Conservation (phyloP, 1,139 yeast species). For the Sugiyamaella novakii region DNA sequence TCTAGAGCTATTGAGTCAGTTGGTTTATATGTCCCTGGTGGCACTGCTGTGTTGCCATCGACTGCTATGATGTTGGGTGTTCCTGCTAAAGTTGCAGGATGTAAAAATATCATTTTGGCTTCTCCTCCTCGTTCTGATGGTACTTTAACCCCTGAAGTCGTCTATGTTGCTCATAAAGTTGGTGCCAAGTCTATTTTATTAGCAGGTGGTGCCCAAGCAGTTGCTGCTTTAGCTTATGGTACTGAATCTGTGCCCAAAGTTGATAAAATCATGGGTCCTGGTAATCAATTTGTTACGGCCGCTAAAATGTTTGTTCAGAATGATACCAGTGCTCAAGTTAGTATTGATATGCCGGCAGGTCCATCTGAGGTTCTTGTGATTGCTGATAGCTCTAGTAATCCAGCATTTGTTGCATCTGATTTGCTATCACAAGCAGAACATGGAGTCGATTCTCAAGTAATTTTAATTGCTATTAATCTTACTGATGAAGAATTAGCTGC, state of each 20-base stretch:
- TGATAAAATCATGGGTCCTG: slow-evolving; percentile 97
- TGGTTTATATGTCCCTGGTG: slow-evolving; percentile 97
- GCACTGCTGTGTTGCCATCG: slow-evolving; percentile 96
- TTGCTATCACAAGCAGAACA: slow-evolving; percentile 97
- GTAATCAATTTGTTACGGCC: slow-evolving; percentile 98
- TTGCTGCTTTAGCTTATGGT: slow-evolving; percentile 98
- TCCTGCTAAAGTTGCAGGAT: slow-evolving; percentile 98
- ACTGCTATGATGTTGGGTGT: slow-evolving; percentile 98
- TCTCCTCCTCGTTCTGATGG: slow-evolving; percentile 98
- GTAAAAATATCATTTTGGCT: slow-evolving; percentile 89
- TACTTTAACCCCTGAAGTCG: slow-evolving; percentile 92
- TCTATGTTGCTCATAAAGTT: slow-evolving; percentile 92
- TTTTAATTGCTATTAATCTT: slow-evolving; percentile 79
- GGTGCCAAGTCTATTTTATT: slow-evolving; percentile 88
- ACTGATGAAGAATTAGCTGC: slow-evolving; percentile 58
- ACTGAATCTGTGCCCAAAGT: slow-evolving; percentile 90
- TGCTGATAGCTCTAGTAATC: slow-evolving; percentile 85
- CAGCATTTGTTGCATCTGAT: slow-evolving; percentile 95
- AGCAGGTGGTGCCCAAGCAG: slow-evolving; percentile 99
- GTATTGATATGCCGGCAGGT: slow-evolving; percentile 99
- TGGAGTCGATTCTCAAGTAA: slow-evolving; percentile 96
- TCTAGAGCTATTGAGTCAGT: slow-evolving; percentile 93
- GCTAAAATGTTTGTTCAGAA: slow-evolving; percentile 98
- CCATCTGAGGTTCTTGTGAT: slow-evolving; percentile 96
- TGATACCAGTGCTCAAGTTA: slow-evolving; percentile 91